A percentile compares a stretch with the other conserved stretches of the same genome.
phyloP scores from a whole-genome alignment of 1,139 yeast genomes.

The Lodderomyces orthopsilosis region DNA sequence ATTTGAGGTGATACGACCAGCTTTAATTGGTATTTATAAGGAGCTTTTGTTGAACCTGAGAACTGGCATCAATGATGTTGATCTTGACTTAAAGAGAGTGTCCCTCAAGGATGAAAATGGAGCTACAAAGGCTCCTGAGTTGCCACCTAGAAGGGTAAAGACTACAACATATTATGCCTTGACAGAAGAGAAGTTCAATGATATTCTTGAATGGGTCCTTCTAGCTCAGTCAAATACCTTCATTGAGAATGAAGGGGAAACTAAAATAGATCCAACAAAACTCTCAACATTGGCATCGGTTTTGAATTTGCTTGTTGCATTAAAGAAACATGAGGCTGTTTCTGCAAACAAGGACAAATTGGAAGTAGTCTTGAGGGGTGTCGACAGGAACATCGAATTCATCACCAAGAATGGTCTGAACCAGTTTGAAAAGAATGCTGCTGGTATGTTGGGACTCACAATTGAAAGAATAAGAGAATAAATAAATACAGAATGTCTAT shows the following conservation, averaged over 20 bases:
- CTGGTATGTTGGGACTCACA: constrained; percentile 38
- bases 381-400: constrained; percentile 16
- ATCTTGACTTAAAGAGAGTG: constrained; percentile 10
- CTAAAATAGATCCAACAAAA: constrained; percentile 22
- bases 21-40: constrained; percentile 64
- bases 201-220: constrained; percentile 40
- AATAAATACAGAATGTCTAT: constrained; percentile 1
- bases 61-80: constrained; percentile 6
- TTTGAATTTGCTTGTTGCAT: constrained; percentile 52
- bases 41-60: constrained; percentile 45
- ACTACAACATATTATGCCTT: constrained; percentile 35
- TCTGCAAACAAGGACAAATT: constrained; percentile 20
- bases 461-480: constrained; percentile 32
- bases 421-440: constrained; percentile 30
- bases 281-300: constrained; percentile 50
- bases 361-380: constrained; percentile 17
- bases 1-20: constrained; percentile 54
- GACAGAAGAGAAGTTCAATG: constrained; percentile 32
- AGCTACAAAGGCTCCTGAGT: constrained; percentile 12
- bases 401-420: constrained; percentile 14
- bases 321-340: constrained; percentile 27
- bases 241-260: constrained; percentile 13
- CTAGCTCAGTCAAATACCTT: constrained; percentile 33
- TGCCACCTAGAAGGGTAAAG: constrained; percentile 19
- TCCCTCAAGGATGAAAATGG: constrained; percentile 2